These are phyloP conservation scores for Pichia phayaonensis DNA, from an alignment of 805 yeast species.

Conservation along the genomic window DNA sequence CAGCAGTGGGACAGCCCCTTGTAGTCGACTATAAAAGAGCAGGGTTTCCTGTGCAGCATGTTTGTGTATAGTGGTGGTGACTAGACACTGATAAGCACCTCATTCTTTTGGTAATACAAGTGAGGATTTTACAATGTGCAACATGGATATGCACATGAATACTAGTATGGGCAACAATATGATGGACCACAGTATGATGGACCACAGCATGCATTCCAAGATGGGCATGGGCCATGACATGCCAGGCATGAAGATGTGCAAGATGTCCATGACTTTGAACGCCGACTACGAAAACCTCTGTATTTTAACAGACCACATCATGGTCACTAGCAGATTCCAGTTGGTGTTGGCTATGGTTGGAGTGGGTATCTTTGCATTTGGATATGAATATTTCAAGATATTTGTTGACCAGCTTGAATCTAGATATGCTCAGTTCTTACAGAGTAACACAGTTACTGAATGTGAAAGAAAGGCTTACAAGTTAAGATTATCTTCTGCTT, in stretches of 20 bases:
- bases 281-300: constrained; percentile 38
- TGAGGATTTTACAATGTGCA: not conserved
- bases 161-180: not conserved
- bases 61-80: too few relatives aligned
- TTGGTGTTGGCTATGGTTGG: constrained; percentile 29
- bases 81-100: too few relatives aligned
- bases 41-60: too few relatives aligned
- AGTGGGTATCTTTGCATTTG: constrained; percentile 25
- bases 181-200: constrained; percentile 7
- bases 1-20: too few relatives aligned
- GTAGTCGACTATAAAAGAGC: too few relatives aligned
- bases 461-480: constrained; percentile 18
- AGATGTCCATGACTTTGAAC: constrained; percentile 36
- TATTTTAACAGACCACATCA: constrained; percentile 35
- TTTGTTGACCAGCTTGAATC: constrained; percentile 20
- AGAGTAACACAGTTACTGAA: constrained; percentile 9
- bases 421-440: constrained; percentile 9
- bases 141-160: not conserved
- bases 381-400: constrained; percentile 32
- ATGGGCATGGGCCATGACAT: constrained; percentile 14
- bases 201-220: not conserved
- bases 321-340: constrained; percentile 28
- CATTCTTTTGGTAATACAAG: too few relatives aligned
- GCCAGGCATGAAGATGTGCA: constrained; percentile 23
- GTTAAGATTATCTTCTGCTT: constrained; percentile 26